Evolutionary conservation across 1,139 yeast species (phyloP).

Genomic region (Wickerhamiella pararugosa): DNA sequence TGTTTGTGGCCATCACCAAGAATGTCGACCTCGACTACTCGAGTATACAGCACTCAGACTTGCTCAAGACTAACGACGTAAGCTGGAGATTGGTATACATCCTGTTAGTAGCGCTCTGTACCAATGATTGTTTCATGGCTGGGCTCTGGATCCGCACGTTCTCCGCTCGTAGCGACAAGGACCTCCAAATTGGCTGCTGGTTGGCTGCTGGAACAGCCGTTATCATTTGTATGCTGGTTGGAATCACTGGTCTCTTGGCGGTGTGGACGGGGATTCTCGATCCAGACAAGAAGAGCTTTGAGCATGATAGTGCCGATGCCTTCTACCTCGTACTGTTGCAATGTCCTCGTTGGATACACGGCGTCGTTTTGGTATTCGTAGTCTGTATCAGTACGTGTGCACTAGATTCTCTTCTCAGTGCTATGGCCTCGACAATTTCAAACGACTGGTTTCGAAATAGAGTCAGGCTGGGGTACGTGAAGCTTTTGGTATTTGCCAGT

Average conservation of each 20-base stretch:
- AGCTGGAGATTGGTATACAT: constrained; percentile 89
- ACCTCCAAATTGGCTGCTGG: constrained; percentile 58
- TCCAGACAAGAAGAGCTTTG: constrained; percentile 32
- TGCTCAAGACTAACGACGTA: constrained; percentile 45
- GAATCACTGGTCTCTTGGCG: constrained; percentile 72
- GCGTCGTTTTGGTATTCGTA: constrained; percentile 62
- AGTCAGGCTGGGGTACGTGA: constrained; percentile 46
- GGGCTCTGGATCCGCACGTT: constrained; percentile 93
- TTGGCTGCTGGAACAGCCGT: constrained; percentile 57
- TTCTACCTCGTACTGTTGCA: constrained; percentile 54
- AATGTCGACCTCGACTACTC: constrained; percentile 55
- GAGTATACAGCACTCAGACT: constrained; percentile 48
- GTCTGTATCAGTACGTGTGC: constrained; percentile 73
- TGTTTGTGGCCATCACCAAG: constrained; percentile 68
- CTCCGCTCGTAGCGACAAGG: constrained; percentile 70
- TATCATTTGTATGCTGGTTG: constrained; percentile 52
- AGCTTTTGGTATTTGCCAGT: constrained; percentile 56
- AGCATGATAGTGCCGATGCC: constrained; percentile 45
- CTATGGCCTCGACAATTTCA: constrained; percentile 75
- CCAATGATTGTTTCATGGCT: constrained; percentile 79
- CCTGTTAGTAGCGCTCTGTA: constrained; percentile 68
- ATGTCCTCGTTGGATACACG: constrained; percentile 78
- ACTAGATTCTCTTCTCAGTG: constrained; percentile 78
- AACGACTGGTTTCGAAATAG: constrained; percentile 80
- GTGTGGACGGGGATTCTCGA: constrained; percentile 73